Evolutionary conservation across 805 yeast genomes (phyloP), one percentile per base, ranked within the genome.

Genomic region (Naumovozyma baii): DNA sequence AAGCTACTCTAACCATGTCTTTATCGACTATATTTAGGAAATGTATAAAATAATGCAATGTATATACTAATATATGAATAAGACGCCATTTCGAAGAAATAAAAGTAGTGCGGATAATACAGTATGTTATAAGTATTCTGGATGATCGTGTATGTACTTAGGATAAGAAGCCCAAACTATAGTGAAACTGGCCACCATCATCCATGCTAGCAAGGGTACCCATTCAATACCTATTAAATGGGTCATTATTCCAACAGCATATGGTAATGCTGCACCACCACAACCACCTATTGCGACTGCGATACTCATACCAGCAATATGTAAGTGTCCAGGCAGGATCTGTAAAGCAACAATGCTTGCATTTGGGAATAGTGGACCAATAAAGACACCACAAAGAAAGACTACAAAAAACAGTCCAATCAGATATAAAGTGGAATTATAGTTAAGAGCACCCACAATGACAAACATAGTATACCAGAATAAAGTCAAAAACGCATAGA

Each of bases 271-370:
- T 0, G 94, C 90, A n/a, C 82, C 83, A 1, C 94, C 95, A 13
- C 80, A 75, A 3, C 92, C 88, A 5, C 94, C 94, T 43, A 83
- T 55, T 0, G 92, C 87, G 40, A 87, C 78, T 16, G 81, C 74
- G 39, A 82, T 66, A 0, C 94, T 88, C 7, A 85, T 70, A 1
- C 86, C 88, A 14, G 75, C 61, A 8, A 82, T 73, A 39, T 81
- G 82, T 38, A 72, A 61, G 31, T 67, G 68, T 19, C 63, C 59
- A 0, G 94, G 94, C 33, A 85, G 56, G 2, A 76, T 63, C 39
- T 76, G 74, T 34, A 82, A 59, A 1, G 85, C 69, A 8, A 80
- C 72, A 12, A 81, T 73, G 37, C 82, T 76, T 0, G 83, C 74
- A 5, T 88, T 78, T 1, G 94, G 87, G 58, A 78, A 82, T 28